Conservation (phyloP, 2,329 filamentous ascomycete genomes). For the Phialocephala subalpina region DNA sequence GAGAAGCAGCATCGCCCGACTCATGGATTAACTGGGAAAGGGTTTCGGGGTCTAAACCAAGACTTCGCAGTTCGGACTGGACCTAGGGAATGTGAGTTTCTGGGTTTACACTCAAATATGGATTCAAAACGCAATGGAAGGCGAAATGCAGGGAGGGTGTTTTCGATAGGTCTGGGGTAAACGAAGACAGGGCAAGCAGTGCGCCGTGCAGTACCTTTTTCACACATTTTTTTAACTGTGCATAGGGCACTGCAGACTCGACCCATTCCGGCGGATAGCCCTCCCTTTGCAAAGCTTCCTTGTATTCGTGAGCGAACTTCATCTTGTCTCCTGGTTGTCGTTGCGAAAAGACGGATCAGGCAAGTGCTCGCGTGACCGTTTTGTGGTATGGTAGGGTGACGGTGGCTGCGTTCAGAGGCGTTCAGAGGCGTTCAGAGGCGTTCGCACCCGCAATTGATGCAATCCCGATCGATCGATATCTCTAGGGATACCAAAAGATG, state of each 20-base stretch:
- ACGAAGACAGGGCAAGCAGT: neutral
- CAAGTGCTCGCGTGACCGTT: conserved; percentile 1
- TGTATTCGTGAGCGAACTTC: conserved; percentile 88
- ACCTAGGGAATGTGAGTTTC: conserved; percentile 18
- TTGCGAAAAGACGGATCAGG: neutral
- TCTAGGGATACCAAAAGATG: no score
- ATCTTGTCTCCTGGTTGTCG: conserved; percentile 54
- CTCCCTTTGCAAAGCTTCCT: conserved; percentile 72
- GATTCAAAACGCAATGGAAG: neutral
- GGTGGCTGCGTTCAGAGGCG: conserved; percentile 9
- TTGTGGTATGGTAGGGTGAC: no score
- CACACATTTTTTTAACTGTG: conserved; percentile 87
- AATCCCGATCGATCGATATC: no score
- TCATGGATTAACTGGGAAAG: conserved; percentile 66
- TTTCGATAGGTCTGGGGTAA: no score
- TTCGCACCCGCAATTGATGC: no score
- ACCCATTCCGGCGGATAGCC: conserved; percentile 79
- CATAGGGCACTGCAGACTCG: conserved; percentile 81
- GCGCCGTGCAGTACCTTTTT: conserved; percentile 66
- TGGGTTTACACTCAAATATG: neutral
- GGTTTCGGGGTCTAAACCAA: conserved; percentile 78
- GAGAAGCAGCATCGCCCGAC: conserved; percentile 1
- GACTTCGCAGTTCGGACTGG: conserved; percentile 69
- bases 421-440: conserved; percentile 1
- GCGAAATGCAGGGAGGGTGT: no score